phyloP scores from a whole-genome alignment of 495 filamentous ascomycete species.

The Annulohypoxylon nitens region DNA sequence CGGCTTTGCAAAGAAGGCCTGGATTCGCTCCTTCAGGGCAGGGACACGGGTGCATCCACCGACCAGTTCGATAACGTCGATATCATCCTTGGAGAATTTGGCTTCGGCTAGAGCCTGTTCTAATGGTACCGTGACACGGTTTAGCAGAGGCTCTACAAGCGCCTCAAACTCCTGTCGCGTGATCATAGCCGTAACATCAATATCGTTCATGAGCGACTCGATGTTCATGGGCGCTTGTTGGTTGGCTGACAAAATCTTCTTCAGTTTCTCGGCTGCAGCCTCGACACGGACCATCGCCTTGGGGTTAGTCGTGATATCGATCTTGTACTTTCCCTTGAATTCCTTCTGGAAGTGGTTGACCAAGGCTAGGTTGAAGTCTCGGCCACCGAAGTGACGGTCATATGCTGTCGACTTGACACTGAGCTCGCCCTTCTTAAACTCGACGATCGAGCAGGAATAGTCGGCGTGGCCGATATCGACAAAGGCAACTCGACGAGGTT shows the following conservation, averaged over 20 bases:
- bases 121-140: slow-evolving; percentile 76
- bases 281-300: slow-evolving; percentile 90
- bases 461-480: slow-evolving; percentile 97
- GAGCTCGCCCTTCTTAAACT: slow-evolving; percentile 98
- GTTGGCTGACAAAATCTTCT: slow-evolving; percentile 99
- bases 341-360: slow-evolving; percentile 95
- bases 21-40: slow-evolving; percentile 88
- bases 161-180: slow-evolving; percentile 95
- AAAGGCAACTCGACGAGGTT: slow-evolving; percentile 90
- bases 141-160: slow-evolving; percentile 87
- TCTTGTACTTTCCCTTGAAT: slow-evolving; percentile 93
- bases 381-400: slow-evolving; percentile 97
- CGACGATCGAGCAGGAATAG: slow-evolving; percentile 93
- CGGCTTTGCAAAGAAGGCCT: slow-evolving; percentile 88
- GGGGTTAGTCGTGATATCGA: slow-evolving; percentile 87
- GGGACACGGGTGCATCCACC: slow-evolving; percentile 97
- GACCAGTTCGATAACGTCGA: slow-evolving; percentile 93
- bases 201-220: slow-evolving; percentile 98
- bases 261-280: slow-evolving; percentile 93
- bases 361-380: slow-evolving; percentile 94
- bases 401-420: slow-evolving; percentile 92
- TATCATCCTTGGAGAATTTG: slow-evolving; percentile 88
- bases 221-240: slow-evolving; percentile 94
- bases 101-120: slow-evolving; percentile 94
- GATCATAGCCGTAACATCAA: slow-evolving; percentile 88